These are phyloP conservation scores for Thelonectria olida DNA, from an alignment of 2,329 filamentous ascomycete genomes.

Conservation along the genomic window DNA sequence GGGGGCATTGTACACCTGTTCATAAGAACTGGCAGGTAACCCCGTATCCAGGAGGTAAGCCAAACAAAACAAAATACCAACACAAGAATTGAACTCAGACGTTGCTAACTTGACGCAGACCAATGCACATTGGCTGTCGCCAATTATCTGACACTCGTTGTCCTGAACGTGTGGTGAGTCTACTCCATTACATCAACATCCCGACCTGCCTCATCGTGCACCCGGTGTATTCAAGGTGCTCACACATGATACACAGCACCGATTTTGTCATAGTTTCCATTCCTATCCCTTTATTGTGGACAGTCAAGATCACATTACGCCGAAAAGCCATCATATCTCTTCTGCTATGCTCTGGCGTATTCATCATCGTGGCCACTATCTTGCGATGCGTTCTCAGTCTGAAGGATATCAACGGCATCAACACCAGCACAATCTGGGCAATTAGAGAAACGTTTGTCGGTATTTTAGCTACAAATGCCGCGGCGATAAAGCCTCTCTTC, in stretches of 20 bases:
- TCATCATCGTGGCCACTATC: constrained; percentile 53
- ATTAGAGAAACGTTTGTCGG: constrained; percentile 55
- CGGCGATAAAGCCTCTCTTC: constrained; percentile 52
- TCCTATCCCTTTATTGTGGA: constrained; percentile 51
- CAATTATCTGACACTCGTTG: constrained; percentile 49
- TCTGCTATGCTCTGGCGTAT: constrained; percentile 54
- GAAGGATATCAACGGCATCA: constrained; percentile 47
- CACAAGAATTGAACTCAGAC: no score
- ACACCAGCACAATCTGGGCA: constrained; percentile 52
- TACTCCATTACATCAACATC: neutral
- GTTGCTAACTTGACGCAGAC: constrained; percentile 32
- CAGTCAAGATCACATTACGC: constrained; percentile 47
- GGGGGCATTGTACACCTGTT: constrained; percentile 49
- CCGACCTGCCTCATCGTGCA: no score
- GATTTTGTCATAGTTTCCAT: constrained; percentile 51
- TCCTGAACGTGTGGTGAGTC: constrained; percentile 48
- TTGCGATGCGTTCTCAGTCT: constrained; percentile 53
- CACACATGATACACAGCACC: constrained; percentile 41
- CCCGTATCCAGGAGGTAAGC: constrained; percentile 51
- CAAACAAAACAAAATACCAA: neutral
- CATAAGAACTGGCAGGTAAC: constrained; percentile 51
- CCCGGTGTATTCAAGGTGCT: accelerated
- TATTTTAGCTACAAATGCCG: constrained; percentile 54
- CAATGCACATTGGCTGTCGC: constrained; percentile 46
- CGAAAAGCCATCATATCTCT: constrained; percentile 51